phyloP scores from a whole-genome alignment of 2,329 filamentous ascomycete genomes.

The Neospermospora avenae region DNA sequence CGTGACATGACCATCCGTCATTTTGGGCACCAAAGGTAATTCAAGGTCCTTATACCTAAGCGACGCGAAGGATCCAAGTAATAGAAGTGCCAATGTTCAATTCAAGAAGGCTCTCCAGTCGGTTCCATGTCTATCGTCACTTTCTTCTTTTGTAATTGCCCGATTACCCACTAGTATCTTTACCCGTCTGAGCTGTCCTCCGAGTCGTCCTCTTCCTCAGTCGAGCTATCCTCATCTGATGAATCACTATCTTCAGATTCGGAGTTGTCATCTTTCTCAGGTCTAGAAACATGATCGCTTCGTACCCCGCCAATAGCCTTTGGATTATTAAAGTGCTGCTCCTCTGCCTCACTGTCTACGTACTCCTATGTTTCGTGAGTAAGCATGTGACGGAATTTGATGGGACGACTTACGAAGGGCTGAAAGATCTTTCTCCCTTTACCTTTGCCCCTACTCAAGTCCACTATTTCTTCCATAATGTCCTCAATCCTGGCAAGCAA shows the following conservation, averaged over 20 bases:
- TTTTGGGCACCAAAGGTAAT: too few relatives aligned
- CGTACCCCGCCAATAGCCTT: background rate
- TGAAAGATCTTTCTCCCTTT: background rate
- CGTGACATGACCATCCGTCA: too few relatives aligned
- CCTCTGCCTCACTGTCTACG: background rate
- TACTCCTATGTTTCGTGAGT: background rate
- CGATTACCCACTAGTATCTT: background rate
- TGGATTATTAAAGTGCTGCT: background rate
- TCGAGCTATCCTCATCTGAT: background rate
- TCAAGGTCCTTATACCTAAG: too few relatives aligned
- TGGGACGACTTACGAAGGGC: background rate
- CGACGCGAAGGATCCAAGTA: too few relatives aligned
- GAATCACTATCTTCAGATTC: background rate
- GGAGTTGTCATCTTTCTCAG: background rate
- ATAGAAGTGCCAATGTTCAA: too few relatives aligned
- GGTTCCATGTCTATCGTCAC: background rate
- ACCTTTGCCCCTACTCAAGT: background rate
- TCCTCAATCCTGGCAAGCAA: background rate
- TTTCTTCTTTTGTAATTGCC: background rate
- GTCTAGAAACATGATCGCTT: too few relatives aligned
- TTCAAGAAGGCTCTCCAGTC: too few relatives aligned
- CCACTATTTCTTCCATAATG: conserved; percentile 2
- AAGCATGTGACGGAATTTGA: too few relatives aligned
- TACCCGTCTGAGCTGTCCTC: background rate
- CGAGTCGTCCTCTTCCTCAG: background rate